These are phyloP conservation scores for Thraustochytrium striatum DNA, from an alignment of 352 stramenopile species.

Conservation along the genomic window DNA sequence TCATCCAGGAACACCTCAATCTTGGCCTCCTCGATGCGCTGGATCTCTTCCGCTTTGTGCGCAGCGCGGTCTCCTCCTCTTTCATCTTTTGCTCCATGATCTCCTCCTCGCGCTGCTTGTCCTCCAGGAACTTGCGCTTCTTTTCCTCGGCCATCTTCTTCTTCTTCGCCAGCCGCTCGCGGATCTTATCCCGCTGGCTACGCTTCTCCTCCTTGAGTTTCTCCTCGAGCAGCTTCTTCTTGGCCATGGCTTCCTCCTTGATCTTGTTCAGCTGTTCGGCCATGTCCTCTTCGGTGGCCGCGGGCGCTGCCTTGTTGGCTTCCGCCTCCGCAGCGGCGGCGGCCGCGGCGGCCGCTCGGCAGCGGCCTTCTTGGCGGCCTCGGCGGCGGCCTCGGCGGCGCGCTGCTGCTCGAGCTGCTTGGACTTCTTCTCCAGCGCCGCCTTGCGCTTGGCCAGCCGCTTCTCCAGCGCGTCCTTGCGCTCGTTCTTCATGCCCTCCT, in stretches of 20 bases:
- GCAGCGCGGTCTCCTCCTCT: slow-evolving; percentile 29
- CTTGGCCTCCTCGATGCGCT: slow-evolving; percentile 35
- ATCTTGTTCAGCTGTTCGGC: neutral
- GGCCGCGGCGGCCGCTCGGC: neutral
- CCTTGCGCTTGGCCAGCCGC: neutral
- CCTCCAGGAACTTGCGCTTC: slow-evolving; percentile 9
- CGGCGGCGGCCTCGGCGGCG: neutral
- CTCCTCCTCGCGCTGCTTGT: slow-evolving; percentile 3
- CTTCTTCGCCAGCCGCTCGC: slow-evolving; percentile 33
- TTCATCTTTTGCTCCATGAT: slow-evolving; percentile 35
- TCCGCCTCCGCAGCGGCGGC: too few species aligned
- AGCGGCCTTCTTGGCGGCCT: slow-evolving; percentile 4
- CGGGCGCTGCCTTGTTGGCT: neutral
- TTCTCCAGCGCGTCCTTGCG: slow-evolving; percentile 18
- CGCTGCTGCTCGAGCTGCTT: slow-evolving; percentile 3
- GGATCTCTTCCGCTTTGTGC: slow-evolving; percentile 6
- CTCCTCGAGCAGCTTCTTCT: slow-evolving; percentile 11
- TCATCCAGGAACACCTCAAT: slow-evolving; percentile 38
- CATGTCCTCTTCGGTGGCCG: slow-evolving; percentile 19
- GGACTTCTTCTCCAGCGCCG: neutral
- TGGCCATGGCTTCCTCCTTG: slow-evolving; percentile 13
- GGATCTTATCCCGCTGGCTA: neutral
- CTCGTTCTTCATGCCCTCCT: neutral
- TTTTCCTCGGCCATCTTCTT: slow-evolving; percentile 15
- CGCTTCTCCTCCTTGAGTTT: slow-evolving; percentile 22